These are phyloP conservation scores for Pugionium dolabratum DNA, from an alignment of 345 rosid species.

Conservation along the genomic window DNA sequence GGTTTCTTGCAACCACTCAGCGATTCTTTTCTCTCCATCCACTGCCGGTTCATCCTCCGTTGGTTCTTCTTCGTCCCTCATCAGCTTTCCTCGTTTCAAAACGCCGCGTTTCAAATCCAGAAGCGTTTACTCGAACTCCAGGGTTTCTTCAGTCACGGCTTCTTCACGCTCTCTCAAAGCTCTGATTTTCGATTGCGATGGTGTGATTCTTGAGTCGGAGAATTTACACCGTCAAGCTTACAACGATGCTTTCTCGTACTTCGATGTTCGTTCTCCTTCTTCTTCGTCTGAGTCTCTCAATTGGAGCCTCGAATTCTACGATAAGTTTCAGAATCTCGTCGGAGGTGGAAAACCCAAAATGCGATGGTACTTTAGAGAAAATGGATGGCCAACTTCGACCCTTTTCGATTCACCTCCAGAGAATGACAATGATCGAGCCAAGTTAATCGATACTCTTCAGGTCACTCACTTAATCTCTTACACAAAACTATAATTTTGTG, in stretches of 20 bases:
- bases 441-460: conserved; percentile 84
- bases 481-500: background rate
- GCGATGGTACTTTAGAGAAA: conserved; percentile 95
- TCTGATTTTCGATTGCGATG: conserved; percentile 91
- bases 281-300: conserved; percentile 54
- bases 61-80: conserved; percentile 26
- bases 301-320: conserved; percentile 80
- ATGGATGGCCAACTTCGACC: conserved; percentile 89
- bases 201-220: conserved; percentile 91
- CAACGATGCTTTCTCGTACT: conserved; percentile 86
- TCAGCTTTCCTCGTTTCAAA: conserved; percentile 26
- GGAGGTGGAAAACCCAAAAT: conserved; percentile 98
- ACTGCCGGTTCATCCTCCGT: conserved; percentile 20
- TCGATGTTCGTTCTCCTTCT: conserved; percentile 66
- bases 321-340: conserved; percentile 73
- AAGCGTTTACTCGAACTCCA: conserved; percentile 4
- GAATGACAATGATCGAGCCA: conserved; percentile 64
- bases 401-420: conserved; percentile 58
- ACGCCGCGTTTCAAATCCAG: conserved; percentile 36
- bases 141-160: conserved; percentile 36
- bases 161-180: conserved; percentile 65
- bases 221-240: conserved; percentile 93
- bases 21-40: conserved; percentile 33
- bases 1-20: conserved; percentile 29
- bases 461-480: conserved; percentile 39